Base-by-base conservation (phyloP, 768 basidiomycete genomes). In the Termitomyces sp. region DNA sequence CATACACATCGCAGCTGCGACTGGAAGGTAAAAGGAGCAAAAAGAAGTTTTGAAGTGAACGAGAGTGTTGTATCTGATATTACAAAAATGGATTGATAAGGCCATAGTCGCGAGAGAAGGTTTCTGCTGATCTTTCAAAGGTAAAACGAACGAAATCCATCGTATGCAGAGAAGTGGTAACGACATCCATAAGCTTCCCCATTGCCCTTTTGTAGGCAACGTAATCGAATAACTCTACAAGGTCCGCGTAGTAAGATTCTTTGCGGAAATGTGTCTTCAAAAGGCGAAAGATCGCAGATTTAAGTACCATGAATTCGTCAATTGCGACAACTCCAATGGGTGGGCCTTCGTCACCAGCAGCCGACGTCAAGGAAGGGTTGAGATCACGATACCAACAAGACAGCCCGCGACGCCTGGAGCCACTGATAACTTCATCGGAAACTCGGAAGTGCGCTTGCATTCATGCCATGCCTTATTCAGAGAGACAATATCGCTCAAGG, bases 21-120 rank as follows among this genome's bases (percentile, higher is more conserved):
- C 93, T 45, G 96, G 94, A 61, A 98, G 92, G 77, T 97, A 96
- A 82, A 98, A 98, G 39, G 93, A 97, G 75, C 98, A 98, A 77
- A 83, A 96, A 0, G 96, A 92, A 33, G 96, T 98, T 76, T 98
- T 99, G 84, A 94, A 97, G 62, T 92, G 81, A 52, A 97, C 96
- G 70, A 98, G 97, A 59, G 90, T 82, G 59, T 83, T 81, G 69
- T 97, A 94, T 69, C 93, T 95, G 67, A 15, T 31, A 31, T 18
- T 1, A 16, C 31, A 15, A 20, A n/a, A 15, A 28, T 9, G 8
- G 5, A 24, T 51, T 22, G 15, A 16, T 29, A 13, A 54, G 18
- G 47, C 51, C 7, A 24, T 7, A 34, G 22, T 10, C 6, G 34
- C 46, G 48, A 26, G 3, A 29, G 3, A 3, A 29, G 50, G 18